Evolutionary conservation across 2,329 filamentous ascomycete species (phyloP), one percentile per base, ranked within the genome.

Genomic region (Diplodia seriata): DNA sequence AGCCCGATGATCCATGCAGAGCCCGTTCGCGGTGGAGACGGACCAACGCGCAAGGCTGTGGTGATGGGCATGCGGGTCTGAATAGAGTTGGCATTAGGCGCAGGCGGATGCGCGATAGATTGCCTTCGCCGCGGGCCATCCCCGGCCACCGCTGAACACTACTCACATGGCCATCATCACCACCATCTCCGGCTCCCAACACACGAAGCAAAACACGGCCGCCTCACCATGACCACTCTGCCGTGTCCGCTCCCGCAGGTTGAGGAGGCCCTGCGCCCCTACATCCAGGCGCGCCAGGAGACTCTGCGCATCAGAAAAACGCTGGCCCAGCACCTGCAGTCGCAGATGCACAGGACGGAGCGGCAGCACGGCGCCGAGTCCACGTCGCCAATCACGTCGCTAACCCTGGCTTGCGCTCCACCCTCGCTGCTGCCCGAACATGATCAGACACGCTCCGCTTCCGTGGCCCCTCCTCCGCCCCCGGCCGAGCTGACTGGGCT

Each of bases 401-500:
- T 79, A 33, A 74, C 74, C 51, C 74, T 78, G 43, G 74, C 73
- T 56, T 75, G 71, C 51, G 76, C 77, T 71, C 68, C 72, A 68
- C 36, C 72, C 12, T 51, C n/a, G 73, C 31, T 75, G 73, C 53
- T 62, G 57, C 57, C 40, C 57, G 57, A 62, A 26, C 8, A 20
- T 47, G 43, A 47, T 18, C 55, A 36, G 26, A 18, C 38, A 11
- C 5, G n/a, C 36, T 43, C 53, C 15, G 15, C 53, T 36, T 56
- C 63, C 29, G 20, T 12, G n/a, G 15, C 15, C 29, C n/a, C 20
- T 26, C 29, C 29, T 9, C 29, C 43, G 5, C 54, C 56, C 36
- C 55, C 66, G n/a, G 8, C 77, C 43, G 81, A 83, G 38, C 68
- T 84, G 15, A 78, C 79, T 43, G 81, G 79, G 4, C 72, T 79